phyloP scores from a whole-genome alignment of 2,329 filamentous ascomycete species.

The Kalmusia sp. region DNA sequence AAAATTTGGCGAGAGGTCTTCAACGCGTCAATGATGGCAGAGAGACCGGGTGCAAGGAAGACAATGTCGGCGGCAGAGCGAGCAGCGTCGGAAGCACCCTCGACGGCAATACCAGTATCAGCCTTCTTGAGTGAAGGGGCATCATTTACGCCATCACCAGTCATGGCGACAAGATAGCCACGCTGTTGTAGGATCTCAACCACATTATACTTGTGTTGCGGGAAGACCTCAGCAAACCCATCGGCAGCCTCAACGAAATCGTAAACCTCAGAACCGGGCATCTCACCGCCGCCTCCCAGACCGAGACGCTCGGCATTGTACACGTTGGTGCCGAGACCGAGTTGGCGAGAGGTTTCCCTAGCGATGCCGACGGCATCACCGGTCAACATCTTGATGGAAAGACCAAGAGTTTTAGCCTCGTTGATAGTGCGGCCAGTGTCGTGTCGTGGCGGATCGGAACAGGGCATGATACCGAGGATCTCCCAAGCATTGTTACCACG shows the following conservation, averaged over 20 bases:
- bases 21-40: conserved; percentile 89
- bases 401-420: conserved; percentile 85
- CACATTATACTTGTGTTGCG: conserved; percentile 94
- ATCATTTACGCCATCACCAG: conserved; percentile 94
- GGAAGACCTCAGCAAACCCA: conserved; percentile 94
- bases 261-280: conserved; percentile 92
- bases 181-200: conserved; percentile 93
- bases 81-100: conserved; percentile 89
- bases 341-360: conserved; percentile 87
- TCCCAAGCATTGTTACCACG: conserved; percentile 83
- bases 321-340: conserved; percentile 90
- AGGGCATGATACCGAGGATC: conserved; percentile 94
- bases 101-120: conserved; percentile 94
- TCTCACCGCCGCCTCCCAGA: conserved; percentile 87
- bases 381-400: conserved; percentile 96
- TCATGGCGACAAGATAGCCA: conserved; percentile 95
- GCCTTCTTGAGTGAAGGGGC: conserved; percentile 92
- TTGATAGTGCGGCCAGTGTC: conserved; percentile 90
- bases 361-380: conserved; percentile 94
- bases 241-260: conserved; percentile 95
- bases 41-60: conserved; percentile 88
- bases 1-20: conserved; percentile 96
- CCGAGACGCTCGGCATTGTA: conserved; percentile 93
- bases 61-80: conserved; percentile 92
- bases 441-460: conserved; percentile 88